Evolutionary conservation across 257 asterid species (phyloP).

Genomic region (Prunella vulgaris): DNA sequence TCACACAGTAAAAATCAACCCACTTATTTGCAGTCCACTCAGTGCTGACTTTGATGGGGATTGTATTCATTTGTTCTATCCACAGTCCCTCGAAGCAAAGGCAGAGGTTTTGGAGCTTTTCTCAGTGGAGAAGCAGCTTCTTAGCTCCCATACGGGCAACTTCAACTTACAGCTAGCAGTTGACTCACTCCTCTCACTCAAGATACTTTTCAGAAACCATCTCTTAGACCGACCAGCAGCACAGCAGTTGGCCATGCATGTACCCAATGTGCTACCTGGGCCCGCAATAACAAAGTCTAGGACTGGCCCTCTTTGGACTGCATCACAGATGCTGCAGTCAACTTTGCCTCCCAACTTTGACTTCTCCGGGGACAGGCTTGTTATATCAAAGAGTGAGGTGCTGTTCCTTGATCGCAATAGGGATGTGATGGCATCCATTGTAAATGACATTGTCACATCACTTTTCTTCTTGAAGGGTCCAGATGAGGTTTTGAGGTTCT

Average conservation of each 20-base stretch:
- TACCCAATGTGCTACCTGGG: conserved; percentile 39
- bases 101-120: conserved; percentile 95
- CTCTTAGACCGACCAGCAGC: conserved; percentile 48
- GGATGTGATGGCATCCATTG: conserved; percentile 56
- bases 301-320: conserved; percentile 80
- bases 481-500: conserved; percentile 64
- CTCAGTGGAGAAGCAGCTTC: conserved; percentile 87
- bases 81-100: conserved; percentile 92
- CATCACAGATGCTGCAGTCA: conserved; percentile 64
- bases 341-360: conserved; percentile 66
- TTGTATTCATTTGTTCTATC: conserved; percentile 86
- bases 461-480: conserved; percentile 86
- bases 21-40: conserved; percentile 88
- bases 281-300: conserved; percentile 57
- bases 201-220: conserved; percentile 47
- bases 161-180: conserved; percentile 82
- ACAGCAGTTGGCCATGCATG: conserved; percentile 85
- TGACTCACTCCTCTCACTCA: conserved; percentile 76
- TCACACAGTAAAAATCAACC: conserved; percentile 92
- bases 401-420: conserved; percentile 44
- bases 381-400: conserved; percentile 49
- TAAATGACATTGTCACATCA: conserved; percentile 68
- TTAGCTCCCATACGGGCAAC: conserved; percentile 97
- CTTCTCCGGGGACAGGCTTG: conserved; percentile 67
- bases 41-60: conserved; percentile 99